A percentile compares a stretch with the other conserved stretches of the same genome.
Evolutionary conservation across 208 protist species (phyloP).

Genomic region (Paratrypanosoma confusum): DNA sequence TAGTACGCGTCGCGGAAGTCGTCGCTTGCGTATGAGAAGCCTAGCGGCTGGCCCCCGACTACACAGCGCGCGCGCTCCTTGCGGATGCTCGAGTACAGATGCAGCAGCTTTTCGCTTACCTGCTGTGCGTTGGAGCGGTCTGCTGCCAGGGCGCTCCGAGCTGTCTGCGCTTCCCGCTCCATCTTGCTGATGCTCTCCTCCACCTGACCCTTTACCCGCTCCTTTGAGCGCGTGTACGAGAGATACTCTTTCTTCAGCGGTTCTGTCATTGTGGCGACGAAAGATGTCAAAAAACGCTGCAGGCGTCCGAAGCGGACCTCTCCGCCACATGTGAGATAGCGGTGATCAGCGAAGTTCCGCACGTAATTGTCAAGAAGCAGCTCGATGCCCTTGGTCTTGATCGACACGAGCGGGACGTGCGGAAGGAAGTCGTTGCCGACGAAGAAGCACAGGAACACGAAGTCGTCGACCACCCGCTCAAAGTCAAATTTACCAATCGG

Average conservation of each 20-base stretch:
- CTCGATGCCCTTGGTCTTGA: conserved; percentile 95
- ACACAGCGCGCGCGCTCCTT: conserved; percentile 68
- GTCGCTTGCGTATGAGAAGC: conserved; percentile 69
- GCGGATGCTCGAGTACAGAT: conserved; percentile 17
- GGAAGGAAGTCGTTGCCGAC: conserved; percentile 99
- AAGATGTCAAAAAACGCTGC: conserved; percentile 47
- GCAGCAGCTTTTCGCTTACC: conserved; percentile 39
- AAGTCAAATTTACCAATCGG: conserved; percentile 81
- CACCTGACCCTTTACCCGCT: conserved; percentile 64
- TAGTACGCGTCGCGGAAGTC: conserved; percentile 77
- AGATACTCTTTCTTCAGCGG: conserved; percentile 57
- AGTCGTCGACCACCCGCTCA: conserved; percentile 98
- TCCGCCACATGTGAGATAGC: conserved; percentile 76
- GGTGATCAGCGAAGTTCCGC: conserved; percentile 43
- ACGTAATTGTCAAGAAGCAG: conserved; percentile 86
- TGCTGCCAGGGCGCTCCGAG: conserved; percentile 2
- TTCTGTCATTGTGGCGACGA: conserved; percentile 32
- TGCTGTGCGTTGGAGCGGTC: conserved; percentile 42
- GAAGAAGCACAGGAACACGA: conserved; percentile 99
- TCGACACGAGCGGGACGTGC: conserved; percentile 96
- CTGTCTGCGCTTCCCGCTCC: conserved; percentile 8
- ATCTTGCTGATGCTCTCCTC: conserved; percentile 48
- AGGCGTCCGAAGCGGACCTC: conserved; percentile 69
- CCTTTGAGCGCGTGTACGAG: conserved; percentile 36
- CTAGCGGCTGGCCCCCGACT: conserved; percentile 43